Evolutionary conservation across 805 yeast species (phyloP).

Genomic region (Wickerhamiella spandovensis): DNA sequence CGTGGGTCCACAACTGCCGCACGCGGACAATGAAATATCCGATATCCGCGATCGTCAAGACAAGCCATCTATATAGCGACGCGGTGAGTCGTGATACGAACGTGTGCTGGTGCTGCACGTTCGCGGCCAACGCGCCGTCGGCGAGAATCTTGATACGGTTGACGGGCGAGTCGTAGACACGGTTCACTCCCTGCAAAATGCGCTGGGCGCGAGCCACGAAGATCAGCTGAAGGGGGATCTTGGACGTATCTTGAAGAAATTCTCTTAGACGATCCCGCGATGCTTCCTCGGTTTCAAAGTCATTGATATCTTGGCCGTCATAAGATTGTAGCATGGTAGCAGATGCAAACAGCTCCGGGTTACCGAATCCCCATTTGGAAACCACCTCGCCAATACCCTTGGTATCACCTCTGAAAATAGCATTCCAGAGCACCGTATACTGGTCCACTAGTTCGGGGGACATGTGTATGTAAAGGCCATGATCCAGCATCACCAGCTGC

Average conservation of each 20-base stretch:
- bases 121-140: slow-evolving; percentile 32
- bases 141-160: slow-evolving; percentile 56
- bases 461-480: slow-evolving; percentile 54
- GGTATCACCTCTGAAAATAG: slow-evolving; percentile 40
- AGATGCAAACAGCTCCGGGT: slow-evolving; percentile 48
- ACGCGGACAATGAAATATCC: slow-evolving; percentile 6
- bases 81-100: slow-evolving; percentile 2
- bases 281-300: slow-evolving; percentile 31
- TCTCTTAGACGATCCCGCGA: slow-evolving; percentile 36
- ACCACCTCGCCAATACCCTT: slow-evolving; percentile 37
- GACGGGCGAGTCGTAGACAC: slow-evolving; percentile 56
- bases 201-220: slow-evolving; percentile 61
- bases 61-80: slow-evolving; percentile 9
- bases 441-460: slow-evolving; percentile 37
- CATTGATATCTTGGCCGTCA: slow-evolving; percentile 17
- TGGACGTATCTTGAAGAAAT: slow-evolving; percentile 47
- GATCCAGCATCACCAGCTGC: slow-evolving; percentile 56
- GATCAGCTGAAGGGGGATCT: slow-evolving; percentile 52
- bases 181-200: slow-evolving; percentile 59
- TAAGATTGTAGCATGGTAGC: slow-evolving; percentile 39
- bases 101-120: slow-evolving; percentile 1
- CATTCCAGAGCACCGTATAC: slow-evolving; percentile 52
- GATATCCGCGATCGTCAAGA: slow-evolving; percentile 8
- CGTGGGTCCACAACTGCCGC: slow-evolving; percentile 10
- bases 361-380: slow-evolving; percentile 53